Evolutionary conservation across 768 basidiomycete genomes (phyloP), one percentile per base, ranked within the genome.

Genomic region (Gyrodon lividus): DNA sequence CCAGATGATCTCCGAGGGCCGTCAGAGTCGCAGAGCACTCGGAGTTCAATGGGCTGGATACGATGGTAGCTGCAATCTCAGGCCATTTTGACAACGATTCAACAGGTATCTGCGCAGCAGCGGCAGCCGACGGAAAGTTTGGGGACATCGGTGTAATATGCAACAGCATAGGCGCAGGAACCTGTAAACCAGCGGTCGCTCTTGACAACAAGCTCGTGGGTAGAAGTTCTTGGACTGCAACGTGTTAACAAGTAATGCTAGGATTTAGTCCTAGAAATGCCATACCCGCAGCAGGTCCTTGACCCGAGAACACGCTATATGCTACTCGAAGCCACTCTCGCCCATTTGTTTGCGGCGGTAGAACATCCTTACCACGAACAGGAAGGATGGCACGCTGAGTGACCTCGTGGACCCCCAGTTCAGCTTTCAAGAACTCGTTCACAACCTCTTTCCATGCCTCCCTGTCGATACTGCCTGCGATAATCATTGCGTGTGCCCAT

Each of bases 401-500:
- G 12, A 64, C 65, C 17, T 72, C 70, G 40, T 71, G 74, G 6
- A 65, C 61, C 1, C 80, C 79, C 3, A 98, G 73, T 63, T 97
- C 96, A 14, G 80, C 75, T 30, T 80, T 81, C 31, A 95, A 67
- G 61, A 98, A 99, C 53, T 95, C 90, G 39, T 79, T 81, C 0
- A 92, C 89, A 12, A 87, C 89, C 54, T 93, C 92, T 61, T 89
- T 90, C 93, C 93, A 98, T 2, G 90, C 78, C 24, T 97, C 94
- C 59, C 89, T 91, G 67, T 96, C 96, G 46, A 97, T 80, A 49
- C 89, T 87, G 61, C 90, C 95, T 9, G 96, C 84, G 56, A 99
- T 93, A 49, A 98, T 70, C 81, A 98, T 83, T 2, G 97, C 96
- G 68, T 99, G 97, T 1, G 92, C 85, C 95, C 96, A 99, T 37